phyloP scores from a whole-genome alignment of 2,329 filamentous ascomycete genomes.

The Fusarium annulatum region DNA sequence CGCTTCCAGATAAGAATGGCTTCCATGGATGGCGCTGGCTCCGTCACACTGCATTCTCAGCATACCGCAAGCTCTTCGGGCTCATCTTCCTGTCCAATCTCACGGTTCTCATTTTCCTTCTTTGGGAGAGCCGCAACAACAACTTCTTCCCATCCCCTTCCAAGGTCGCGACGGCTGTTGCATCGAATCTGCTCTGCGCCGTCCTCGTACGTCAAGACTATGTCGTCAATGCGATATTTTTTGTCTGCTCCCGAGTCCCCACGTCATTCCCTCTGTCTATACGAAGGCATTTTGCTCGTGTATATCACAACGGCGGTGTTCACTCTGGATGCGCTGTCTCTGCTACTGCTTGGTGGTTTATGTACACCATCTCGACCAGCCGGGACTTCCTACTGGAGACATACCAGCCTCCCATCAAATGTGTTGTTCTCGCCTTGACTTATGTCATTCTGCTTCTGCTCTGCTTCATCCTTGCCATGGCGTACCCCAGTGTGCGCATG shows the following conservation, averaged over 20 bases:
- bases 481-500: constrained; percentile 41
- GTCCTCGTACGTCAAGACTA: constrained; percentile 62
- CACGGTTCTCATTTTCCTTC: constrained; percentile 11
- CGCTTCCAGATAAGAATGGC: constrained; percentile 23
- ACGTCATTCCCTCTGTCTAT: constrained; percentile 57
- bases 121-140: constrained; percentile 8
- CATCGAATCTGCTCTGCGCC: constrained; percentile 51
- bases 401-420: constrained; percentile 9
- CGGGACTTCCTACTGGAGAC: constrained; percentile 6
- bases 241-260: constrained; percentile 52
- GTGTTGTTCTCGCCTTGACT: constrained; percentile 41
- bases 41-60: constrained; percentile 24
- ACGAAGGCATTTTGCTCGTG: constrained; percentile 54
- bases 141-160: constrained; percentile 20
- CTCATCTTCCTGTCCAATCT: constrained; percentile 30
- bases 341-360: constrained; percentile 53
- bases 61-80: constrained; percentile 31
- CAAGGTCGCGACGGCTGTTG: constrained; percentile 28
- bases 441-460: constrained; percentile 37
- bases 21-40: constrained; percentile 34
- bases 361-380: constrained; percentile 40
- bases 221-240: constrained; percentile 59
- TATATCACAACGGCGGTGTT: constrained; percentile 59
- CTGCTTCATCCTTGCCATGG: constrained; percentile 42
- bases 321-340: constrained; percentile 57